These are phyloP conservation scores for Epichloe aotearoae DNA, from an alignment of 2,329 filamentous ascomycete species.

Conservation along the genomic window DNA sequence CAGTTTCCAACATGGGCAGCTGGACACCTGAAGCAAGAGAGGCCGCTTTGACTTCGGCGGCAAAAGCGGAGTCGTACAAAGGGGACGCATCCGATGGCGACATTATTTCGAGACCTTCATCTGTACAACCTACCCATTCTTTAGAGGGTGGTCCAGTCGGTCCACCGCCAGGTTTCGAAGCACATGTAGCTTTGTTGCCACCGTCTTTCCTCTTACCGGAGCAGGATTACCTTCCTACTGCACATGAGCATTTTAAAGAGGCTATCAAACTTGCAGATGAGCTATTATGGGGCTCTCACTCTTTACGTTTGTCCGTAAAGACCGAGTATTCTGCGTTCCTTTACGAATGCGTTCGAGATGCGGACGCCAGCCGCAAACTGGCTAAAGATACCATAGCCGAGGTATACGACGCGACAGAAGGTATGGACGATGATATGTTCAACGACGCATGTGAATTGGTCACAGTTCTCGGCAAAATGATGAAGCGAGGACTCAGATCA, in stretches of 20 bases:
- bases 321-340: slow-evolving; percentile 88
- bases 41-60: slow-evolving; percentile 19
- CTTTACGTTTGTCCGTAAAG: slow-evolving; percentile 76
- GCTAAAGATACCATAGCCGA: slow-evolving; percentile 77
- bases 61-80: slow-evolving; percentile 32
- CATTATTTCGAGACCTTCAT: slow-evolving; percentile 26
- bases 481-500: slow-evolving; percentile 53
- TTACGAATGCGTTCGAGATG: slow-evolving; percentile 83
- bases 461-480: slow-evolving; percentile 74
- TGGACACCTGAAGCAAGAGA: slow-evolving; percentile 33
- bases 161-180: slow-evolving; percentile 41
- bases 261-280: slow-evolving; percentile 61
- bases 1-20: slow-evolving; percentile 50
- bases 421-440: slow-evolving; percentile 93
- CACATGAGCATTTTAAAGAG: slow-evolving; percentile 67
- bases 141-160: slow-evolving; percentile 47
- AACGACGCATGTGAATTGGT: slow-evolving; percentile 83
- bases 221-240: slow-evolving; percentile 69
- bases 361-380: slow-evolving; percentile 58
- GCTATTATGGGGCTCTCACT: slow-evolving; percentile 76
- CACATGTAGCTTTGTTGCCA: slow-evolving; percentile 25
- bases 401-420: slow-evolving; percentile 81
- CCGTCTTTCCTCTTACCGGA: slow-evolving; percentile 70
- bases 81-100: slow-evolving; percentile 32
- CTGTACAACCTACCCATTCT: slow-evolving; percentile 34